A percentile compares a stretch with the other conserved stretches of the same genome.
phyloP scores from a whole-genome alignment of 768 basidiomycete genomes.

The Kwoniella heveanensis region DNA sequence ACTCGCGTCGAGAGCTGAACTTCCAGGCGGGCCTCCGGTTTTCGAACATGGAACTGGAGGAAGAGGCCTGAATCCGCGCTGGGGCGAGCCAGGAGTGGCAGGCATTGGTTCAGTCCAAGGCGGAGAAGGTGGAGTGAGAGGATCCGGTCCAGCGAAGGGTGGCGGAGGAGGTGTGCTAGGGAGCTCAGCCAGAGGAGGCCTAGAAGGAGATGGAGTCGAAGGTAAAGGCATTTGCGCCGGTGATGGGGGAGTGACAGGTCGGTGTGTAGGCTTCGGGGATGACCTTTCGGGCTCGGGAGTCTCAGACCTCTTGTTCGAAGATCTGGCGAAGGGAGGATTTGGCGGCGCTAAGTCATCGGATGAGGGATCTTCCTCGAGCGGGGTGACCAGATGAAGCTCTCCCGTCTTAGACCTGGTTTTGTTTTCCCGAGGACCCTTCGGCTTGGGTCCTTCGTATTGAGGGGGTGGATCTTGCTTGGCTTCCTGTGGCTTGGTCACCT shows the following conservation, averaged over 20 bases:
- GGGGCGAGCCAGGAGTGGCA: background rate
- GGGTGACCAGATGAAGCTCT: background rate
- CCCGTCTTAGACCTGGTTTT: background rate
- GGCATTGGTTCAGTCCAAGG: background rate
- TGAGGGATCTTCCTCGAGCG: background rate
- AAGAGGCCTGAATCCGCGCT: background rate
- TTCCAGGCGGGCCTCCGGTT: too few relatives aligned
- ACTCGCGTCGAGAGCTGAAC: too few relatives aligned
- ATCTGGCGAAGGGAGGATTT: background rate
- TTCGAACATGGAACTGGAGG: background rate
- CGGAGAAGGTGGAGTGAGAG: background rate
- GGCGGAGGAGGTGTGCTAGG: background rate
- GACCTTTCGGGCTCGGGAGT: background rate
- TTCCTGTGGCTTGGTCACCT: background rate
- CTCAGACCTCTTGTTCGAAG: background rate
- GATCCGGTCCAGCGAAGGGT: background rate
- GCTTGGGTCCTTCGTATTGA: background rate
- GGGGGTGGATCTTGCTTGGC: background rate
- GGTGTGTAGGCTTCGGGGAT: background rate
- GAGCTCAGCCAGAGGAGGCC: background rate
- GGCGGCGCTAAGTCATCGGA: background rate
- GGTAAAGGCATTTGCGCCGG: background rate
- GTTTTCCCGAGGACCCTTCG: background rate
- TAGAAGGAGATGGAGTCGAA: background rate
- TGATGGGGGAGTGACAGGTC: background rate